Evolutionary conservation across 805 yeast genomes (phyloP), one percentile per base, ranked within the genome.

Genomic region (Scheffersomyces stipitis): DNA sequence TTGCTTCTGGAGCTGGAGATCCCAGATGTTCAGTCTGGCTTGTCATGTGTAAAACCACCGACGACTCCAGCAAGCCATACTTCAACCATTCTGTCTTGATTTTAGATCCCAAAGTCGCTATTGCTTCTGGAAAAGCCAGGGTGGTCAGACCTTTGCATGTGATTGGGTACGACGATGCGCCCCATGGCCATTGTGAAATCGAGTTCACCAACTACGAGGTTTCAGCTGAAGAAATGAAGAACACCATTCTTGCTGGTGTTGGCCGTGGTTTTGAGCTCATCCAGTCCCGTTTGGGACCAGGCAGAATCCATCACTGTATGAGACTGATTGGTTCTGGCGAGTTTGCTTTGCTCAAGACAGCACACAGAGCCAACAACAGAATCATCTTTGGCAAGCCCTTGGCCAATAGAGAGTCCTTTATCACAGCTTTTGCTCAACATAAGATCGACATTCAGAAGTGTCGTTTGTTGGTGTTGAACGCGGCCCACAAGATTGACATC

Each of bases 231-330:
- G 66, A 71, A 35, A 73, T 66, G 54, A 52, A 60, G n/a, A 61
- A 76, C 38, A 49, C 41, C 15, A 51, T 74, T 1, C 60, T 72
- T 37, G 72, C 71, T 7, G 66, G 60, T 18, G 55, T 38, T 12
- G 84, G 86, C 18, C 68, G 71, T 38, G 86, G 86, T 2, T 80
- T 80, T 51, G 80, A 75, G 42, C 65, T 80, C 44, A 76, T 80
- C 46, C 85, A 80, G 56, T 76, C 81, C 15, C 67, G 85, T 38
- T 64, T 80, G 28, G 85, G 85, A 2, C 84, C 85, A 1, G 85
- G 86, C n/a, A 64, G 85, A 52, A 75, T 80, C 45, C 86, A 80
- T 56, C 85, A 80, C 55, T 80, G 85, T 56, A 79, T 80, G 85
- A 64, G 85, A 51, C 56, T 74, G 20, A 65, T 80, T 44, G 86